phyloP scores from a whole-genome alignment of 441 rosid species.

The Metrosideros polymorpha region DNA sequence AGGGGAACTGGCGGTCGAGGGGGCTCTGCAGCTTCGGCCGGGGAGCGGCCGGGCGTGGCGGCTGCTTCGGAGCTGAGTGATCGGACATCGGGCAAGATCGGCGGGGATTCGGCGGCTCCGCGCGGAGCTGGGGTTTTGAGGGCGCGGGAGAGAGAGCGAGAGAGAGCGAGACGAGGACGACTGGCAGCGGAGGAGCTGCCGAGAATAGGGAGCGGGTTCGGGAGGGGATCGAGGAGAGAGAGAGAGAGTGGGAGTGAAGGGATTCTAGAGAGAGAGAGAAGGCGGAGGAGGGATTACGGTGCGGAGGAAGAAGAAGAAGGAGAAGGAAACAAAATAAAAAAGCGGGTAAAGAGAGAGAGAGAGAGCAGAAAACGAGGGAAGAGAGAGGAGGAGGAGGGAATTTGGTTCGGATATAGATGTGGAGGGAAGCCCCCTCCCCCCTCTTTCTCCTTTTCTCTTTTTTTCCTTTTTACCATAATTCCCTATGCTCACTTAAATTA shows the following conservation, averaged over 20 bases:
- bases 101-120: neutral
- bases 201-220: neutral
- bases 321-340: slow-evolving; percentile 26
- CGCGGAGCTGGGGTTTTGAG: neutral
- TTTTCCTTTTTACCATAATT: neutral
- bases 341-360: slow-evolving; percentile 32
- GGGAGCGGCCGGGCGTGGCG: slow-evolving; percentile 5
- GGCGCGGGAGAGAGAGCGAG: neutral
- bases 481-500: neutral
- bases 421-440: slow-evolving; percentile 51
- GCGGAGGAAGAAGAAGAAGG: neutral
- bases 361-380: neutral
- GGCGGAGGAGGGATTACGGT: neutral
- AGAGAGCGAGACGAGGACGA: neutral
- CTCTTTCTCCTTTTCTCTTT: slow-evolving; percentile 1
- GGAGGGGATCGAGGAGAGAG: neutral
- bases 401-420: slow-evolving; percentile 82
- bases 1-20: slow-evolving; percentile 35
- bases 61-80: slow-evolving; percentile 10
- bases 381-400: slow-evolving; percentile 36
- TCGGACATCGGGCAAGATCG: slow-evolving; percentile 33
- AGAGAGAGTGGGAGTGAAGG: neutral
- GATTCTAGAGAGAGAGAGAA: neutral
- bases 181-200: neutral
- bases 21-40: slow-evolving; percentile 5